phyloP scores from a whole-genome alignment of 2,329 filamentous ascomycete species.

The Harringtonia aguacate region DNA sequence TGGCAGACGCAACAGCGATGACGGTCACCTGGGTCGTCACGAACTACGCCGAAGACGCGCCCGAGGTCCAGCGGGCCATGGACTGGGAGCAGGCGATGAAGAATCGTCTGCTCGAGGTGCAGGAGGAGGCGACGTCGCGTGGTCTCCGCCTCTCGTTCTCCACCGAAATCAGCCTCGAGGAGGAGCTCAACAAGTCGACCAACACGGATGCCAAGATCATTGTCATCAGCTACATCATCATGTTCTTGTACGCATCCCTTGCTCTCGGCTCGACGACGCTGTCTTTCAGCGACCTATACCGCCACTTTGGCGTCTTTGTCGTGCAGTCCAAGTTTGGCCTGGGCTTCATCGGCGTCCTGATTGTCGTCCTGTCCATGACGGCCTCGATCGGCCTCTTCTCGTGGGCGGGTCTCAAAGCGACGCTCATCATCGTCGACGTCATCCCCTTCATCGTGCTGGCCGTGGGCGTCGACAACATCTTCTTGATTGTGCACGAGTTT shows the following conservation, averaged over 20 bases:
- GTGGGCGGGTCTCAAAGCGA: conserved; percentile 83
- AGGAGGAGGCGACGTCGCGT: conserved; percentile 65
- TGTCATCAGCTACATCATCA: conserved; percentile 92
- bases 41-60: conserved; percentile 67
- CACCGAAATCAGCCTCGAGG: conserved; percentile 87
- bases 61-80: conserved; percentile 61
- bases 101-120: conserved; percentile 61
- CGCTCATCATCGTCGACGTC: conserved; percentile 94
- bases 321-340: conserved; percentile 96
- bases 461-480: conserved; percentile 97
- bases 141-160: conserved; percentile 87
- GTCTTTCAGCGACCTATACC: conserved; percentile 63
- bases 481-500: conserved; percentile 96
- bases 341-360: conserved; percentile 87
- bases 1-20: conserved; percentile 66
- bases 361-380: conserved; percentile 94
- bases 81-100: conserved; percentile 83
- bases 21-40: conserved; percentile 92
- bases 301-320: conserved; percentile 72
- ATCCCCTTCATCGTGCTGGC: conserved; percentile 96
- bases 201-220: conserved; percentile 98
- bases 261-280: conserved; percentile 83
- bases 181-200: conserved; percentile 94
- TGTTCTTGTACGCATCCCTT: conserved; percentile 95
- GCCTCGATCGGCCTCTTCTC: conserved; percentile 94